phyloP scores from a whole-genome alignment of 768 basidiomycete species.

The Cystoderma amianthinum region DNA sequence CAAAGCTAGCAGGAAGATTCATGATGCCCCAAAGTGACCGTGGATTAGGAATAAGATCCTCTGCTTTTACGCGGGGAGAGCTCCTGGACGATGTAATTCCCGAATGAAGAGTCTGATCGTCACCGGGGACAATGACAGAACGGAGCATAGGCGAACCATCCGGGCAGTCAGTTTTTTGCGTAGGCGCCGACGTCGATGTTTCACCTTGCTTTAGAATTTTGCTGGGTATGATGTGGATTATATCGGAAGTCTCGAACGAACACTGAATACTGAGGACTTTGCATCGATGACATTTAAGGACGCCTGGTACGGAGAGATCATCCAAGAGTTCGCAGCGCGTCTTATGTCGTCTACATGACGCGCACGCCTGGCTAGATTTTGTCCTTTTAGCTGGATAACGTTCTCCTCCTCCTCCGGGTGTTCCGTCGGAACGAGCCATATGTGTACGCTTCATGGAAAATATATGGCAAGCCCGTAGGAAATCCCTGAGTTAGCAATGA shows the following conservation, averaged over 20 bases:
- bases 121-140: not conserved
- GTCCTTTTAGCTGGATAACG: slow-evolving; percentile 18
- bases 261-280: slow-evolving; percentile 38
- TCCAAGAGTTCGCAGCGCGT: slow-evolving; percentile 46
- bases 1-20: slow-evolving; percentile 25
- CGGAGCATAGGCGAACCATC: not conserved
- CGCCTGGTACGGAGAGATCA: slow-evolving; percentile 13
- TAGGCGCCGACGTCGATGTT: slow-evolving; percentile 2
- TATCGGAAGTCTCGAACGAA: slow-evolving; percentile 32
- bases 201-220: slow-evolving; percentile 1
- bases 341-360: slow-evolving; percentile 39
- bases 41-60: slow-evolving; percentile 24
- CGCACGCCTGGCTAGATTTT: slow-evolving; percentile 37
- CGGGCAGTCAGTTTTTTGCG: not conserved
- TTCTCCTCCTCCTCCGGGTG: slow-evolving; percentile 15
- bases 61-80: slow-evolving; percentile 5
- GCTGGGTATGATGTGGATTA: slow-evolving; percentile 14
- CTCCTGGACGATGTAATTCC: not conserved
- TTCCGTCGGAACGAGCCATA: slow-evolving; percentile 1
- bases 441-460: slow-evolving; percentile 9
- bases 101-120: not conserved
- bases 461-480: not conserved
- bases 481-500: not conserved
- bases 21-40: slow-evolving; percentile 30
- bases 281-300: slow-evolving; percentile 39